Conservation (phyloP, 768 basidiomycete genomes). For the Filobasidium floriforme region DNA sequence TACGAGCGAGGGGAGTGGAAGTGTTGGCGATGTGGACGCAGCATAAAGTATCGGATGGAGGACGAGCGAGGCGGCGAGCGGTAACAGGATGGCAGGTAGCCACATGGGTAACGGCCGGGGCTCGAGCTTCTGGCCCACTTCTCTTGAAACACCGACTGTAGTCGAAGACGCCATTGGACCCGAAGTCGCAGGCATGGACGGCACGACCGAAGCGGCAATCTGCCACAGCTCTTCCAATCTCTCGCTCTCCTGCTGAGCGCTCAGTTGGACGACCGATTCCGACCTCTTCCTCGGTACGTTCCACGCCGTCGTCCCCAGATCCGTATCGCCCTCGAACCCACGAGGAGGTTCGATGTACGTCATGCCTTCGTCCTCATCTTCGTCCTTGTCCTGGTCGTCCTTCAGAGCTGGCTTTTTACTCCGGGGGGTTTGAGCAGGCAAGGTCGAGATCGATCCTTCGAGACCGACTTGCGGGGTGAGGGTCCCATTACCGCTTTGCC, state of each 20-base stretch:
- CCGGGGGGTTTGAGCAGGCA: background rate
- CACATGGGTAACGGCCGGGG: slow-evolving; percentile 7
- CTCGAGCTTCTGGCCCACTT: background rate
- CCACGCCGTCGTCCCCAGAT: slow-evolving; percentile 1
- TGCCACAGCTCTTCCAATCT: background rate
- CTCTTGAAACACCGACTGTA: background rate
- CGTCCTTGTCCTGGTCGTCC: background rate
- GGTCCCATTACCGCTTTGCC: no score
- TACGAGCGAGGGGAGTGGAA: slow-evolving; percentile 16
- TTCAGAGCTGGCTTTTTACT: background rate
- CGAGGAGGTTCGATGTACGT: background rate
- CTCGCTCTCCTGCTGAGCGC: slow-evolving; percentile 3
- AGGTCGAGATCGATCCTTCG: background rate
- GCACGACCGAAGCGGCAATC: slow-evolving; percentile 4
- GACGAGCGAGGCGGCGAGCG: slow-evolving; percentile 35
- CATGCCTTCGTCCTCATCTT: no score
- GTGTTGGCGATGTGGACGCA: slow-evolving; percentile 22
- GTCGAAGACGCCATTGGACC: background rate
- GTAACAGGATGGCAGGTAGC: slow-evolving; percentile 26
- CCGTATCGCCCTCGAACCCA: slow-evolving; percentile 4
- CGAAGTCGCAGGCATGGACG: background rate
- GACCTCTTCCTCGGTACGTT: background rate
- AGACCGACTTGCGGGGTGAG: no score
- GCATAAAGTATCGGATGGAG: slow-evolving; percentile 35
- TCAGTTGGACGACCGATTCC: background rate